Percentiles rank a stretch among this genome's conserved stretches.
Evolutionary conservation across 305 asterid species (phyloP).

Genomic region (Fraxinus xanthoxyloides): DNA sequence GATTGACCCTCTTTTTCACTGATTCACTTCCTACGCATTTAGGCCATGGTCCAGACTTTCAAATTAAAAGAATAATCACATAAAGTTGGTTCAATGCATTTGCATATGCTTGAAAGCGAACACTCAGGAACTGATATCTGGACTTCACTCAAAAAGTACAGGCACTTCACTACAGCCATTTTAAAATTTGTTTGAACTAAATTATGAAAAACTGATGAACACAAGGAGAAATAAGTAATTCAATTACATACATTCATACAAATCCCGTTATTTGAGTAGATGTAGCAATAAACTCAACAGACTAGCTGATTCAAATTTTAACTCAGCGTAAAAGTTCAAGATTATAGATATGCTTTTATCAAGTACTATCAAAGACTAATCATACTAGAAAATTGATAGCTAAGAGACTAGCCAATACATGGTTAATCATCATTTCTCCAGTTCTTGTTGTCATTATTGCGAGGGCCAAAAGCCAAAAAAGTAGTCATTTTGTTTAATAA

Average conservation of each 20-base stretch:
- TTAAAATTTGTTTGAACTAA: neutral
- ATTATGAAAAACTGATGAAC: neutral
- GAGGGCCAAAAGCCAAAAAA: neutral
- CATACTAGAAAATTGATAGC: neutral
- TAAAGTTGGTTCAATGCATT: neutral
- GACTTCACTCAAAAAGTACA: neutral
- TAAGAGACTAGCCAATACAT: neutral
- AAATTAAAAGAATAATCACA: neutral
- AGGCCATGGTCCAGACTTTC: neutral
- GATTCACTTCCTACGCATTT: neutral
- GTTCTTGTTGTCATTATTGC: neutral
- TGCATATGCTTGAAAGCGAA: slow-evolving; percentile 4
- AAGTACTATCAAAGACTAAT: neutral
- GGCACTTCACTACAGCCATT: neutral
- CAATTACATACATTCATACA: neutral
- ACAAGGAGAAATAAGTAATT: neutral
- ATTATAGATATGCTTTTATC: neutral
- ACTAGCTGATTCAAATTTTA: neutral
- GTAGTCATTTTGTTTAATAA: neutral
- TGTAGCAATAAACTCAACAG: neutral
- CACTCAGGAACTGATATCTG: neutral
- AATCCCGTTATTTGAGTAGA: neutral
- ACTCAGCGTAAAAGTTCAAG: neutral
- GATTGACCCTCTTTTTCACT: slow-evolving; percentile 3
- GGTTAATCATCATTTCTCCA: neutral